phyloP scores from a whole-genome alignment of 305 asterid species.

The Striga hermonthica region DNA sequence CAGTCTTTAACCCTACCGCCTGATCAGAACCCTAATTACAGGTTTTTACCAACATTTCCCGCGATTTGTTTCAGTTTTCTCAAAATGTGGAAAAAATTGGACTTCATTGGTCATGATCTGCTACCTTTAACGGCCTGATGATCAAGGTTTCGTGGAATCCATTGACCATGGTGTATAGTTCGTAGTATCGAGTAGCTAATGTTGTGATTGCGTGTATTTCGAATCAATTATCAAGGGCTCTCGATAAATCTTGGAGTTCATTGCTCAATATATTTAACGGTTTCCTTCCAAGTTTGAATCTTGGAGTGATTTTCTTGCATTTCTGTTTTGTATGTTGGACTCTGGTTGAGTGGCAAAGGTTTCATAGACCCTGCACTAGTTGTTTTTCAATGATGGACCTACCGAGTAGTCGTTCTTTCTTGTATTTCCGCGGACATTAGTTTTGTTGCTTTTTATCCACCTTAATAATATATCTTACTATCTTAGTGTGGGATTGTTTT shows the following conservation, averaged over 20 bases:
- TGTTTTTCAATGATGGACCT: not conserved
- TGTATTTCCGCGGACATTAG: not conserved
- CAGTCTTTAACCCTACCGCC: constrained; percentile 67
- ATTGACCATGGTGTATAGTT: no score
- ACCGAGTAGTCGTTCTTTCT: not conserved
- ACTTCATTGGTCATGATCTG: constrained; percentile 14
- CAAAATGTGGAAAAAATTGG: constrained; percentile 4
- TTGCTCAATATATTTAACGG: not conserved
- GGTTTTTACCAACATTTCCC: constrained; percentile 35
- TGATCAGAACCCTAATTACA: constrained; percentile 76
- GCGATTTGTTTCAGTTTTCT: not conserved
- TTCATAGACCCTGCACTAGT: not conserved
- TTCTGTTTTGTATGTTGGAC: constrained; percentile 3
- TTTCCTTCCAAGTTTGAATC: constrained; percentile 7
- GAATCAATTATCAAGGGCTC: no score
- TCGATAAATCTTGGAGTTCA: not conserved
- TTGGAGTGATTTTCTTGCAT: not conserved
- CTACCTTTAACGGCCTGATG: no score
- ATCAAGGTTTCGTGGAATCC: no score
- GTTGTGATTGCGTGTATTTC: no score
- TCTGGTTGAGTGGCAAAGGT: not conserved
- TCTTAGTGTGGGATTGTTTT: not conserved
- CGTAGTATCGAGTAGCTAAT: no score
- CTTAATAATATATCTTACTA: constrained; percentile 3
- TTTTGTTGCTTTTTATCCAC: not conserved